Conservation (phyloP, 139 green algal genomes). For the Tetraselmis chui region DNA sequence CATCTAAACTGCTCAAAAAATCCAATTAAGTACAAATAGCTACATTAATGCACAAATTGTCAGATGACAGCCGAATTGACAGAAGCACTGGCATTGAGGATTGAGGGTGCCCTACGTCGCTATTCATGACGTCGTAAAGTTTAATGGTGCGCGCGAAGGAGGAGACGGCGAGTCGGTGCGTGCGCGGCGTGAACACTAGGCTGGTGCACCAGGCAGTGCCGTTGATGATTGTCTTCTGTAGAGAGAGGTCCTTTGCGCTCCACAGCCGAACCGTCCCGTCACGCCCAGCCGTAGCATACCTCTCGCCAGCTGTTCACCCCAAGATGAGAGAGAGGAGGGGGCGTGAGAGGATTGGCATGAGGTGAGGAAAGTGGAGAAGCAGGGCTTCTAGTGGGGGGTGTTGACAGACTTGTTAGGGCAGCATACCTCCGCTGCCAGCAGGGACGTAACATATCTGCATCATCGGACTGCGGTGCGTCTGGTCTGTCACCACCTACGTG, state of each 20-base stretch:
- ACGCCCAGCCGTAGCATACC: slow-evolving; percentile 42
- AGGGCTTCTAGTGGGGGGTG: too few species aligned
- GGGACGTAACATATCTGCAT: background rate
- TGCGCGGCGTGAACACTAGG: slow-evolving; percentile 34
- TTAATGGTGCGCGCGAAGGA: slow-evolving; percentile 43
- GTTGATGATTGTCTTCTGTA: slow-evolving; percentile 5
- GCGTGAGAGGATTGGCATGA: background rate
- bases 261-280: slow-evolving; percentile 52
- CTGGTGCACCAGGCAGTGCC: slow-evolving; percentile 39
- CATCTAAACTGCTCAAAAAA: too few species aligned
- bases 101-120: background rate
- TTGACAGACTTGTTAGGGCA: too few species aligned
- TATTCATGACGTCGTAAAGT: slow-evolving; percentile 44
- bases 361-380: too few species aligned
- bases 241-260: slow-evolving; percentile 35
- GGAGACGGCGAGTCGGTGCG: slow-evolving; percentile 38
- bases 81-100: too few species aligned
- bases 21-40: too few species aligned
- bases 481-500: background rate
- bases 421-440: background rate
- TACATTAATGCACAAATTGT: too few species aligned
- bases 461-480: background rate
- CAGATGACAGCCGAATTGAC: too few species aligned
- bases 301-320: slow-evolving; percentile 22
- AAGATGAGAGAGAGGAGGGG: background rate